Evolutionary conservation across 1,284 basidiomycete species (phyloP).

Genomic region (Ceratobasidium sp.): DNA sequence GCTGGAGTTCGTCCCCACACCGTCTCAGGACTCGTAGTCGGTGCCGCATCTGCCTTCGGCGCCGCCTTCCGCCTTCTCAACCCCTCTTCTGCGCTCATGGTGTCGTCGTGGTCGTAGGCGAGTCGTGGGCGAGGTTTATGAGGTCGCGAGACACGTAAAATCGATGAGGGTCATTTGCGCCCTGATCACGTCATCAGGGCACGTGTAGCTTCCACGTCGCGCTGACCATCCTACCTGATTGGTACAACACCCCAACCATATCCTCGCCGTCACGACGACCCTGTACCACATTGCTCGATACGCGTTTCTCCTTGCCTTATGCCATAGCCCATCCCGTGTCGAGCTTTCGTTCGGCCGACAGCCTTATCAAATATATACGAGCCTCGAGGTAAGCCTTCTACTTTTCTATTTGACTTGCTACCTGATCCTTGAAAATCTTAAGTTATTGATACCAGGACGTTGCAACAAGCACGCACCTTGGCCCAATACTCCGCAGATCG

Average conservation of each 20-base stretch:
- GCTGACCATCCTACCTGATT: neutral
- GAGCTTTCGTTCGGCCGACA: neutral
- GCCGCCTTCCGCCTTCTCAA: conserved; percentile 15
- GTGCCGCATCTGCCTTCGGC: neutral
- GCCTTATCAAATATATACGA: no score
- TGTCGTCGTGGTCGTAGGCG: neutral
- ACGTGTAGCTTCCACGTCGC: conserved; percentile 6
- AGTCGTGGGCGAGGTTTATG: neutral
- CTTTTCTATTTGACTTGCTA: no score
- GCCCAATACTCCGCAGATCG: no score
- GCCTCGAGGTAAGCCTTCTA: no score
- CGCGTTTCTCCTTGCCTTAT: neutral
- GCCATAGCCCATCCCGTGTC: neutral
- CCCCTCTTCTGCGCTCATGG: conserved; percentile 24
- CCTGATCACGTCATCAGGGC: conserved; percentile 25
- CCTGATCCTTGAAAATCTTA: no score
- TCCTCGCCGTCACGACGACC: neutral
- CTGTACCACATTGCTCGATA: conserved; percentile 8
- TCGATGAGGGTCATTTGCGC: neutral
- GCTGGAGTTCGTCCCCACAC: conserved; percentile 34
- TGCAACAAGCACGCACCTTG: no score
- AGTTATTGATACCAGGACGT: no score
- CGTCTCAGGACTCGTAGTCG: conserved; percentile 8
- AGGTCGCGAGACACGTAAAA: conserved; percentile 34
- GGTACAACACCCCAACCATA: neutral